Conservation (phyloP, 768 basidiomycete species). For the Podaxis sp. region DNA sequence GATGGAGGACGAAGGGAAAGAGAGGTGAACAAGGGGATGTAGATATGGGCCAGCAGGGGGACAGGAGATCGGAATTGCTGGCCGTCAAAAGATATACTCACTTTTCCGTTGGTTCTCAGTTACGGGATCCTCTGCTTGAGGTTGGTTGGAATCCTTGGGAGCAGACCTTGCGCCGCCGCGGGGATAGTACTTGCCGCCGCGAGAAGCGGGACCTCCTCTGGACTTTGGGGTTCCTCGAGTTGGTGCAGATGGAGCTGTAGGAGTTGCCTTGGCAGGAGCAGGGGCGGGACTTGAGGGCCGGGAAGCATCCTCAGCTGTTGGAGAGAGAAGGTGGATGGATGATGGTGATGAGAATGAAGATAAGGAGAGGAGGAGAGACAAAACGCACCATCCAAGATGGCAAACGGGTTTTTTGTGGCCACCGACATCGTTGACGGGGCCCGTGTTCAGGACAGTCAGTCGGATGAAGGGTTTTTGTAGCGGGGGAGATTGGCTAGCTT, state of each 20-base stretch:
- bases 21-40: constrained; percentile 8
- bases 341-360: constrained; percentile 14
- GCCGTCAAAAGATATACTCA: constrained; percentile 18
- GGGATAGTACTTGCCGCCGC: constrained; percentile 62
- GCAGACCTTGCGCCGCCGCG: constrained; percentile 41
- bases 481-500: constrained; percentile 10
- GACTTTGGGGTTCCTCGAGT: constrained; percentile 40
- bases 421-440: constrained; percentile 85
- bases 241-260: constrained; percentile 21
- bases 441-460: constrained; percentile 29
- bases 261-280: constrained; percentile 16
- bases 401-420: constrained; percentile 84
- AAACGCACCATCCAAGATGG: constrained; percentile 70
- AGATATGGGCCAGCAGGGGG: not conserved
- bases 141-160: constrained; percentile 27
- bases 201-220: constrained; percentile 55
- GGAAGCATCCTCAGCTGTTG: constrained; percentile 41
- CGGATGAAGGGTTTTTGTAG: constrained; percentile 7
- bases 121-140: constrained; percentile 24
- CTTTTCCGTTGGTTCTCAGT: constrained; percentile 31
- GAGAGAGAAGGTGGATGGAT: constrained; percentile 15
- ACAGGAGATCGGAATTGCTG: not conserved
- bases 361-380: constrained; percentile 13
- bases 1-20: constrained; percentile 11
- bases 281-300: constrained; percentile 37